Percentiles rank a stretch among this genome's conserved stretches.
phyloP scores from a whole-genome alignment of 495 filamentous ascomycete genomes.

The Xylaria venustula region DNA sequence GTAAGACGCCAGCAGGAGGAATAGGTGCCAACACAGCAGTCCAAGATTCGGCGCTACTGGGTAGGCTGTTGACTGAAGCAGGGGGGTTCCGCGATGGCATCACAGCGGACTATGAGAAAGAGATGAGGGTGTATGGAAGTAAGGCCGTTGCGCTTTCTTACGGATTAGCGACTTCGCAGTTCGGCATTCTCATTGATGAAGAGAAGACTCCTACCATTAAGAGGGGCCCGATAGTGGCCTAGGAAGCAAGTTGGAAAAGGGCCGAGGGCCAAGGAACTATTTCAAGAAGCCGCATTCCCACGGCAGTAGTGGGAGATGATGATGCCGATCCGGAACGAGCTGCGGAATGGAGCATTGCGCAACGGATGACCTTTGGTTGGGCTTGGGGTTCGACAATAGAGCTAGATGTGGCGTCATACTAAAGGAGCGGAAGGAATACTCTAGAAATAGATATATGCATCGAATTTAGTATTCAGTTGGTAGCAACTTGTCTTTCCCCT shows the following conservation, averaged over 20 bases:
- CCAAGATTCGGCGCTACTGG: slow-evolving; percentile 48
- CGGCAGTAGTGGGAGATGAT: not conserved
- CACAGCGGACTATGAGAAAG: slow-evolving; percentile 51
- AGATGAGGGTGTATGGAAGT: slow-evolving; percentile 56
- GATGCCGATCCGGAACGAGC: not conserved
- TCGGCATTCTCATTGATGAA: slow-evolving; percentile 43
- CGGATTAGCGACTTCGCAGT: slow-evolving; percentile 33
- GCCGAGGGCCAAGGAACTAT: not conserved
- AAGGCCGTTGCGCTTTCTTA: slow-evolving; percentile 50
- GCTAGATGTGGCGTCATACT: not conserved
- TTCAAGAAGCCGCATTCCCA: too few relatives aligned
- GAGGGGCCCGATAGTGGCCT: not conserved
- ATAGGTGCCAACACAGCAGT: slow-evolving; percentile 61
- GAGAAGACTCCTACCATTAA: slow-evolving; percentile 20
- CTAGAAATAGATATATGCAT: not conserved
- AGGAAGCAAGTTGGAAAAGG: not conserved
- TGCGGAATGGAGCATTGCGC: not conserved
- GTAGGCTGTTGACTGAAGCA: slow-evolving; percentile 43
- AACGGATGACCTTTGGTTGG: too few relatives aligned
- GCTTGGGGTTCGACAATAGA: not conserved
- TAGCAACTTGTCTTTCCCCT: too few relatives aligned
- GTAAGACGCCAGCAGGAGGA: slow-evolving; percentile 61
- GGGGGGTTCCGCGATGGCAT: slow-evolving; percentile 42
- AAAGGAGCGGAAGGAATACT: not conserved
- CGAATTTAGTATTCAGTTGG: not conserved